A percentile compares a stretch with the other conserved stretches of the same genome.
These are phyloP conservation scores for Arthrobotrys pseudoclavata DNA, from an alignment of 2,329 filamentous ascomycete genomes.

Conservation along the genomic window DNA sequence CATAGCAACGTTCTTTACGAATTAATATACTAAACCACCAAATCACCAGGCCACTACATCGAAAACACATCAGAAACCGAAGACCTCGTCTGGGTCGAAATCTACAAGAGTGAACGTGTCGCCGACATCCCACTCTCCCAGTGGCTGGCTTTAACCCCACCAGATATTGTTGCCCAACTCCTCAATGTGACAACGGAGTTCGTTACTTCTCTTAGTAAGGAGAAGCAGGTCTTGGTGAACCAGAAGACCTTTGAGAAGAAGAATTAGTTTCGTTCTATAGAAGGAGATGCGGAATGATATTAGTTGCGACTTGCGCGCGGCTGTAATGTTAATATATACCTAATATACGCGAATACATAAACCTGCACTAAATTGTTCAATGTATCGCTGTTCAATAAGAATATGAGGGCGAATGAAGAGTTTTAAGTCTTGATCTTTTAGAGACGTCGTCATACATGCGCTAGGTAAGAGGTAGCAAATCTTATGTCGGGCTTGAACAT, in stretches of 20 bases:
- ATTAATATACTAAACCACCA: neutral
- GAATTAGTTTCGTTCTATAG: too few relatives aligned
- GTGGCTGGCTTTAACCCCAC: slow-evolving; percentile 78
- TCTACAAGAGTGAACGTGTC: slow-evolving; percentile 77
- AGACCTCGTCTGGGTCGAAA: slow-evolving; percentile 77
- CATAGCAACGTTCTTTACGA: neutral
- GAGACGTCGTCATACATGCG: too few relatives aligned
- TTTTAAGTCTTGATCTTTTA: too few relatives aligned
- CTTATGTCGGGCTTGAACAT: too few relatives aligned
- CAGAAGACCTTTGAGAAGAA: slow-evolving; percentile 50
- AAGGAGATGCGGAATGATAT: too few relatives aligned
- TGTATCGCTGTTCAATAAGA: too few relatives aligned
- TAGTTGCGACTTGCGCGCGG: too few relatives aligned
- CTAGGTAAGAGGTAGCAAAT: too few relatives aligned
- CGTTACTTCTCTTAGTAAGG: slow-evolving; percentile 73
- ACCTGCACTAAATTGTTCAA: too few relatives aligned
- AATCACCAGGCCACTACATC: slow-evolving; percentile 73
- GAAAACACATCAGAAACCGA: slow-evolving; percentile 76
- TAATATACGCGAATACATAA: too few relatives aligned
- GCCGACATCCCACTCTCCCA: slow-evolving; percentile 77
- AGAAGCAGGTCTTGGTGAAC: slow-evolving; percentile 73
- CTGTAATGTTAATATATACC: too few relatives aligned
- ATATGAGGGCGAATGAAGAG: too few relatives aligned
- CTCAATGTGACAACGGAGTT: slow-evolving; percentile 74
- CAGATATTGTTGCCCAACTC: slow-evolving; percentile 73